A percentile compares a stretch with the other conserved stretches of the same genome.
Conservation (phyloP, 2,329 filamentous ascomycete genomes). For the Dactylonectria macrodidyma region DNA sequence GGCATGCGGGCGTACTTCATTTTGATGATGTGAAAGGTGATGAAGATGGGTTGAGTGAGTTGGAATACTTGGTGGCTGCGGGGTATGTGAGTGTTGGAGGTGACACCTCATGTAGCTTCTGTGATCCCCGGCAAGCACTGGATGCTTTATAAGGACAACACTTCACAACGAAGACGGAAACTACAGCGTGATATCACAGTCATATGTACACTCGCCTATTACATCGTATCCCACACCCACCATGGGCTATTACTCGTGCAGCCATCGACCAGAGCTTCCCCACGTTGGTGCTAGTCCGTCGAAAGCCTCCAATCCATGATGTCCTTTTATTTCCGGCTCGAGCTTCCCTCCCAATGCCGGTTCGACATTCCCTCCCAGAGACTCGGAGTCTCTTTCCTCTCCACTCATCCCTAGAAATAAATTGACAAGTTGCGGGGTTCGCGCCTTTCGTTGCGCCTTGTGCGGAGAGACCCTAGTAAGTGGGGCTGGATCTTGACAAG, state of each 20-base stretch:
- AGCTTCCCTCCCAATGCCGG: constrained; percentile 7
- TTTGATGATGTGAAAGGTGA: neutral
- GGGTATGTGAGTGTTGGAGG: neutral
- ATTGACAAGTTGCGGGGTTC: too few species aligned
- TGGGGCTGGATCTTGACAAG: too few species aligned
- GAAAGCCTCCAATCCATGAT: too few species aligned
- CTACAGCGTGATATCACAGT: neutral
- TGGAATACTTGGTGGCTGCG: neutral
- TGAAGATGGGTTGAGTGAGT: neutral
- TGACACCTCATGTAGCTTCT: neutral
- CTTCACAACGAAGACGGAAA: neutral
- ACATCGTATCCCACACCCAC: neutral
- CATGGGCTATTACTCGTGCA: neutral
- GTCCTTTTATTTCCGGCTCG: neutral
- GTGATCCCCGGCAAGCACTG: neutral
- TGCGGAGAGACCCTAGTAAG: neutral
- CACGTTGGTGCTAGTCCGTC: neutral
- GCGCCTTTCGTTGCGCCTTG: neutral
- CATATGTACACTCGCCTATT: neutral
- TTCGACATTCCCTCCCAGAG: constrained; percentile 7
- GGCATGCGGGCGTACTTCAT: constrained; percentile 47
- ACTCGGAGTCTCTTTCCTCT: neutral
- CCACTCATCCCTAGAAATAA: too few species aligned
- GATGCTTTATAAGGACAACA: neutral
- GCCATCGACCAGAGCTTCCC: neutral